A percentile compares a stretch with the other conserved stretches of the same genome.
Evolutionary conservation across 768 basidiomycete species (phyloP).

Genomic region (Suillus variegatus): DNA sequence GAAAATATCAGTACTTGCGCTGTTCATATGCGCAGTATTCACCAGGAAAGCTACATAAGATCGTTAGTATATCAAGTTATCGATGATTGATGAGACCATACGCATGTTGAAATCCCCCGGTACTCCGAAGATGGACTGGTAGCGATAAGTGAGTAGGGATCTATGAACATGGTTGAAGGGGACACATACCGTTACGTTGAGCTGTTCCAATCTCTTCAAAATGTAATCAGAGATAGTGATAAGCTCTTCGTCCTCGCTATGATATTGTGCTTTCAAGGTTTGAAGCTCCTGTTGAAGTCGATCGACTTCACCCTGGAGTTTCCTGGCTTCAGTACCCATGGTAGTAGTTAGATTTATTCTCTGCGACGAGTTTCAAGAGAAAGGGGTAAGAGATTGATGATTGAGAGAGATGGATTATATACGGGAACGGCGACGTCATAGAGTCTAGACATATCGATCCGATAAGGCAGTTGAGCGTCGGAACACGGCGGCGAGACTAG

Average conservation of each 20-base stretch:
- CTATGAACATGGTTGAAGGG: background rate
- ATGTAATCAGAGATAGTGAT: constrained; percentile 62
- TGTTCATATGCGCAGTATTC: constrained; percentile 6
- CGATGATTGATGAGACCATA: constrained; percentile 15
- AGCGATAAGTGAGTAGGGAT: constrained; percentile 2
- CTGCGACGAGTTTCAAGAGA: background rate
- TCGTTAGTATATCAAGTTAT: constrained; percentile 8
- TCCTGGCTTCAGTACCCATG: constrained; percentile 17
- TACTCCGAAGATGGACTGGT: constrained; percentile 77
- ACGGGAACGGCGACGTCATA: background rate
- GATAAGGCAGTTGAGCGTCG: background rate
- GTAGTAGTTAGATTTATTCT: background rate
- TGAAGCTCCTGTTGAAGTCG: constrained; percentile 50
- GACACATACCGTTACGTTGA: constrained; percentile 57
- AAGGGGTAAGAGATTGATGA: background rate
- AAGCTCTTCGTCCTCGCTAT: constrained; percentile 33
- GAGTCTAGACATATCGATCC: background rate
- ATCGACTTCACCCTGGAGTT: constrained; percentile 46
- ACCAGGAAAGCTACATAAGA: constrained; percentile 28
- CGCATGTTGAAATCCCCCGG: constrained; percentile 88
- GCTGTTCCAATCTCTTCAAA: constrained; percentile 60
- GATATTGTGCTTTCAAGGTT: constrained; percentile 32
- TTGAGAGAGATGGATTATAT: background rate
- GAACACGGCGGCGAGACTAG: no score
- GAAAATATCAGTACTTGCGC: background rate